Evolutionary conservation across 2,329 filamentous ascomycete genomes (phyloP).

Genomic region (Alternaria viburni): DNA sequence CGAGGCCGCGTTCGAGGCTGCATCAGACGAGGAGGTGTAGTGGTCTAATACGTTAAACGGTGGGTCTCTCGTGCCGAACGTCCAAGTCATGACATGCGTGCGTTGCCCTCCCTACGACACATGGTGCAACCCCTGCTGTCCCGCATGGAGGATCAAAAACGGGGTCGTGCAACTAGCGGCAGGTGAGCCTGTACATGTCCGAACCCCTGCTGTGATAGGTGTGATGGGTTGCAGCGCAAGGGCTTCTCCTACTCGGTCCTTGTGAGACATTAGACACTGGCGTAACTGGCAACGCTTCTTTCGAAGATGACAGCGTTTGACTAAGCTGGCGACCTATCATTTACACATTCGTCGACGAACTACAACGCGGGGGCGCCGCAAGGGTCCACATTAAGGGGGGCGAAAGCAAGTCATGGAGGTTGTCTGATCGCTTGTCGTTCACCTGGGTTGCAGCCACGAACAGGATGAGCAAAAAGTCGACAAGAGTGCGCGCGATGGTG

Average conservation of each 20-base stretch:
- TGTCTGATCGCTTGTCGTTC: background rate
- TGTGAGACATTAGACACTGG: constrained; percentile 13
- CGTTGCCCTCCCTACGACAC: constrained; percentile 12
- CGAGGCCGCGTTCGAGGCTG: constrained; percentile 4
- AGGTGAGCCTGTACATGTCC: constrained; percentile 15
- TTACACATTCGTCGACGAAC: background rate
- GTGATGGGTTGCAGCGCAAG: constrained; percentile 12
- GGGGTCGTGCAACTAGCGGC: constrained; percentile 20
- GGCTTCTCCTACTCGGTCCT: constrained; percentile 4
- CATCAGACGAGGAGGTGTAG: constrained; percentile 1
- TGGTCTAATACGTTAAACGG: constrained; percentile 13
- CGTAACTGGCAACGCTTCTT: background rate
- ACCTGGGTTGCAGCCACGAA: background rate
- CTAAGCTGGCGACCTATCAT: background rate
- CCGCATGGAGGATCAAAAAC: constrained; percentile 23
- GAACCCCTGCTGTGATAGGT: constrained; percentile 10
- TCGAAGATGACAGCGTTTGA: constrained; percentile 1
- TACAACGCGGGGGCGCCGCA: background rate
- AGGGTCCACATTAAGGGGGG: background rate
- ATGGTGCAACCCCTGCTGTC: constrained; percentile 18
- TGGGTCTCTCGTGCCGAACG: constrained; percentile 4
- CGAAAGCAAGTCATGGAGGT: background rate
- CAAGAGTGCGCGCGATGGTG: background rate
- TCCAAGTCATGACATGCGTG: constrained; percentile 14
- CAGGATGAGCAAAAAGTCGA: background rate